These are phyloP conservation scores for Curvularia sp. DNA, from an alignment of 2,329 filamentous ascomycete species.

Conservation along the genomic window DNA sequence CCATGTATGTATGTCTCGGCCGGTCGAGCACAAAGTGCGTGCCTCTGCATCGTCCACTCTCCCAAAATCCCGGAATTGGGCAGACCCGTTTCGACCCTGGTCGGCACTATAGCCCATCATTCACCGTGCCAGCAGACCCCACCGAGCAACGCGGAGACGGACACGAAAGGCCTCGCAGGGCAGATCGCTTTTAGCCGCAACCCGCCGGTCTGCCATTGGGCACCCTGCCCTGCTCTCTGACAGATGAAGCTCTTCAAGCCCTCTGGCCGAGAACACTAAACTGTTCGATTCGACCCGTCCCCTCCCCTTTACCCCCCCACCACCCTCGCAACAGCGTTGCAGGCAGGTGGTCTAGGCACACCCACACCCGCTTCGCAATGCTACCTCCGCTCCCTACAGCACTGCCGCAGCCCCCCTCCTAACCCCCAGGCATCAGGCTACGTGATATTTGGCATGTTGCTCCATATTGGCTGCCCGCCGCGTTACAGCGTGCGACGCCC, in stretches of 20 bases:
- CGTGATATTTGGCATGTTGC: conserved; percentile 45
- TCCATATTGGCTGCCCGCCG: conserved; percentile 40
- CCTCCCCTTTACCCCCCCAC: conserved; percentile 13
- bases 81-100: conserved; percentile 24
- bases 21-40: not conserved
- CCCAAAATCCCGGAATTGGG: conserved; percentile 38
- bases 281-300: conserved; percentile 21
- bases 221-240: conserved; percentile 5
- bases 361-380: not conserved
- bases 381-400: conserved; percentile 6
- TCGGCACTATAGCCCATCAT: conserved; percentile 6
- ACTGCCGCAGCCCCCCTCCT: conserved; percentile 8
- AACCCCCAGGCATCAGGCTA: conserved; percentile 34
- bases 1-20: conserved; percentile 16
- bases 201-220: conserved; percentile 21
- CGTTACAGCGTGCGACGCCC: conserved; percentile 44
- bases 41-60: conserved; percentile 33
- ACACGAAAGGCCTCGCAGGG: conserved; percentile 24
- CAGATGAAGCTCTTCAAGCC: conserved; percentile 16
- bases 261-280: conserved; percentile 7
- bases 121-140: conserved; percentile 11
- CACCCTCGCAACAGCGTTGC: conserved; percentile 12
- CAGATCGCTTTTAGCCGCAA: conserved; percentile 27
- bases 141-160: conserved; percentile 21
- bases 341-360: conserved; percentile 5